phyloP scores from a whole-genome alignment of 495 filamentous ascomycete species.

The Zalerion maritima region DNA sequence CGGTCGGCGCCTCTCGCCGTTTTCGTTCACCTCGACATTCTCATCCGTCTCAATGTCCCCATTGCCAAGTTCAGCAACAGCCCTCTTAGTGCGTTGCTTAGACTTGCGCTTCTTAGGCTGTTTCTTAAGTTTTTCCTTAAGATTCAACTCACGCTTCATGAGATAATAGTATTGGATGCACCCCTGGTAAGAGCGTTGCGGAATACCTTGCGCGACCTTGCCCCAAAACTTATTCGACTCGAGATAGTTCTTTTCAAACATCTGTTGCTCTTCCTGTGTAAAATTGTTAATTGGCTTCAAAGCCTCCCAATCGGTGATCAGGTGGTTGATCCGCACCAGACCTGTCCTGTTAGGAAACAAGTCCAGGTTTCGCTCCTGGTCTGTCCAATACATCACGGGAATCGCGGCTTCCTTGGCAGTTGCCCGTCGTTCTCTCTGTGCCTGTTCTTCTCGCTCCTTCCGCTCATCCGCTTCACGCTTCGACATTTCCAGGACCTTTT shows the following conservation, averaged over 20 bases:
- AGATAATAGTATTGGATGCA: slow-evolving; percentile 95
- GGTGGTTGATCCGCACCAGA: slow-evolving; percentile 46
- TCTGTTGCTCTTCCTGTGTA: slow-evolving; percentile 58
- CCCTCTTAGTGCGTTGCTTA: slow-evolving; percentile 57
- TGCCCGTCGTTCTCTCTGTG: slow-evolving; percentile 57
- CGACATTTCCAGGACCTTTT: slow-evolving; percentile 62
- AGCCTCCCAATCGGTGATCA: slow-evolving; percentile 57
- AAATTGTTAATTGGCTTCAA: slow-evolving; percentile 71
- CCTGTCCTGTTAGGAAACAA: slow-evolving; percentile 64
- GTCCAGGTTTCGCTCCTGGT: slow-evolving; percentile 30
- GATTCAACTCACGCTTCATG: slow-evolving; percentile 73
- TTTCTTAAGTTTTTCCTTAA: slow-evolving; percentile 71
- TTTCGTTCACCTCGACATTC: slow-evolving; percentile 32
- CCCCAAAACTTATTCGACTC: slow-evolving; percentile 84
- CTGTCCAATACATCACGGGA: slow-evolving; percentile 55
- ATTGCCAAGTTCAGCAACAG: slow-evolving; percentile 61
- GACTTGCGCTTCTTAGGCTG: slow-evolving; percentile 48
- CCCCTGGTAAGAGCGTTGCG: slow-evolving; percentile 60
- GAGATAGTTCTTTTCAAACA: slow-evolving; percentile 67
- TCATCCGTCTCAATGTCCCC: slow-evolving; percentile 41
- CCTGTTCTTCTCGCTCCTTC: slow-evolving; percentile 51
- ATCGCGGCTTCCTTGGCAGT: slow-evolving; percentile 73
- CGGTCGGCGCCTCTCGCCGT: slow-evolving; percentile 35
- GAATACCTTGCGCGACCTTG: slow-evolving; percentile 62
- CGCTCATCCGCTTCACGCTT: slow-evolving; percentile 61